Evolutionary conservation across 495 filamentous ascomycete genomes (phyloP).

Genomic region (Penicillium lividum): DNA sequence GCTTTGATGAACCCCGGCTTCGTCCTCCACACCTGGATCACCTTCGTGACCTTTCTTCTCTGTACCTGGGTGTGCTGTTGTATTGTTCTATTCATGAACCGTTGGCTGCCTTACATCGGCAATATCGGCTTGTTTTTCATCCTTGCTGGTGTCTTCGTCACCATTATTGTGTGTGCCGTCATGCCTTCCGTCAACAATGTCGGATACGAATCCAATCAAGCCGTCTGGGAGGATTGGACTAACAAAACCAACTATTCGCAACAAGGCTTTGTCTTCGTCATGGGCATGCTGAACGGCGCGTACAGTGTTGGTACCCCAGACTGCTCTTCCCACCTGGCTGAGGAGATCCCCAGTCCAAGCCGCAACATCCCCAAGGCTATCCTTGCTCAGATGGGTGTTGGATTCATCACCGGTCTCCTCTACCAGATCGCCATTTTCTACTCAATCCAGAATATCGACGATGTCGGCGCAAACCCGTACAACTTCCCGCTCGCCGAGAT

Average conservation of each 20-base stretch:
- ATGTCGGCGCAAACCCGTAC: slow-evolving; percentile 42
- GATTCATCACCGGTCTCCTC: slow-evolving; percentile 49
- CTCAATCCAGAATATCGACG: slow-evolving; percentile 44
- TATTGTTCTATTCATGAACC: slow-evolving; percentile 70
- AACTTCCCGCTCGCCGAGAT: slow-evolving; percentile 76
- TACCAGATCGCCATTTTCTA: slow-evolving; percentile 59
- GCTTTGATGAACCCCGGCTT: slow-evolving; percentile 67
- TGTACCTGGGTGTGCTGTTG: slow-evolving; percentile 65
- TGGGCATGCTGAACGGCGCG: slow-evolving; percentile 83
- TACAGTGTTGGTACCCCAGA: slow-evolving; percentile 84
- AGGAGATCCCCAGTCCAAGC: slow-evolving; percentile 69
- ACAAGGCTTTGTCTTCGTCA: slow-evolving; percentile 74
- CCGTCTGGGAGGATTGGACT: slow-evolving; percentile 65
- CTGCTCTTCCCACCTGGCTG: slow-evolving; percentile 73
- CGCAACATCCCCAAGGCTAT: slow-evolving; percentile 54
- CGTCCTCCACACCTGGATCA: slow-evolving; percentile 66
- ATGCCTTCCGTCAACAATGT: slow-evolving; percentile 60
- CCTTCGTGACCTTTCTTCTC: slow-evolving; percentile 69
- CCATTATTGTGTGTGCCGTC: slow-evolving; percentile 70
- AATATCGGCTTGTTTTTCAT: slow-evolving; percentile 69
- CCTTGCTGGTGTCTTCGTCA: slow-evolving; percentile 66
- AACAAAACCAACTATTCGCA: slow-evolving; percentile 68
- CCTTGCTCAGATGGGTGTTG: slow-evolving; percentile 49
- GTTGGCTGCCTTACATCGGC: slow-evolving; percentile 63
- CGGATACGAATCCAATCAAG: slow-evolving; percentile 54